Evolutionary conservation across 2,329 filamentous ascomycete genomes (phyloP), one percentile per base, ranked within the genome.

Genomic region (Sclerotinia subarctica): DNA sequence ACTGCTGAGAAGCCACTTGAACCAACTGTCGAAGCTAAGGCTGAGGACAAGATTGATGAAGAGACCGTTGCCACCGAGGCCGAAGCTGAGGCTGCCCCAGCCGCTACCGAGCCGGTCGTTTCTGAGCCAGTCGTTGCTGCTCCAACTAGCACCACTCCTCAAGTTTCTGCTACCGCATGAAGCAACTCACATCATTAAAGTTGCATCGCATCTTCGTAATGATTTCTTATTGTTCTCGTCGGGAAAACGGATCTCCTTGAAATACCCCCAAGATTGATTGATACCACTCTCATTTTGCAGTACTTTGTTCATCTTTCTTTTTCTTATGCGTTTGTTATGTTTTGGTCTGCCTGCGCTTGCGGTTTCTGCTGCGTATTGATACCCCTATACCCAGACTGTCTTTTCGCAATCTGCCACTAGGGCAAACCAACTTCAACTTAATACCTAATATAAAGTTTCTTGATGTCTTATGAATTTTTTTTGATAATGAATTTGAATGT

Each of bases 371-470:
- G 75, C 74, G 76, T 76, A 75, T 77, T 78, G 77, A 78, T 78
- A 78, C 77, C 77, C 74, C 75, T 77, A 78, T 78, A 78, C 77
- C 76, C 76, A 77, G 77, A 76, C 76, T 76, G 74, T 77, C 74
- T 75, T 75, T 76, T 74, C 70, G 74, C 76, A 77, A 76, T 77
- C 76, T 77, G 77, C 77, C 76, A 76, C 70, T 78, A 78, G 76
- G 76, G 76, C 76, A 77, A 74, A 71, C 70, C 59, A 63, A 70
- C 67, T 65, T 70, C 70, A 64, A 69, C 69, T 72, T 78, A 78
- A 78, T 78, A 78, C 69, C 69, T 78, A 78, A 78, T 78, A 76
- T 49, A 76, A 76, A 76, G 64, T 72, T 70, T 73, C 72, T 69
- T 76, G 51, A 68, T 60, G 65, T 65, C 32, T 60, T 62, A 67